Evolutionary conservation across 2,329 filamentous ascomycete genomes (phyloP).

Genomic region (Aureobasidium sp.): DNA sequence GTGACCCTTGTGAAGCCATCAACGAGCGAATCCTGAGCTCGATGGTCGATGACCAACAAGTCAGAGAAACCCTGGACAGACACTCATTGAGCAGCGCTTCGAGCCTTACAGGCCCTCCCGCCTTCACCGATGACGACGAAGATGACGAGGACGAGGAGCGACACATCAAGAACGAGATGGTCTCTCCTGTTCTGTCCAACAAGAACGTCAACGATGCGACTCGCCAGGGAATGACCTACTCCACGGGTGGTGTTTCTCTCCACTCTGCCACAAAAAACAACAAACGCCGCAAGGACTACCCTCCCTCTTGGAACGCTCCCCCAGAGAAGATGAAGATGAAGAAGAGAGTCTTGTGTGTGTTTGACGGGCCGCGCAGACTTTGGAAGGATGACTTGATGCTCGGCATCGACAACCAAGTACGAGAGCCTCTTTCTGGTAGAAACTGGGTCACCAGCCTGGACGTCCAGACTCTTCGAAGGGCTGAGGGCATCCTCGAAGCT

Average conservation of each 20-base stretch:
- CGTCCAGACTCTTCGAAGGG: constrained; percentile 78
- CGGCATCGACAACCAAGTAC: constrained; percentile 87
- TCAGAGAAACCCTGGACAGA: constrained; percentile 52
- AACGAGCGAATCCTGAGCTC: constrained; percentile 50
- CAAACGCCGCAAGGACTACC: constrained; percentile 91
- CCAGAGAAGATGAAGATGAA: constrained; percentile 96
- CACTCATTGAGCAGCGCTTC: constrained; percentile 48
- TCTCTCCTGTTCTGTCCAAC: not conserved
- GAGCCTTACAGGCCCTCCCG: constrained; percentile 34
- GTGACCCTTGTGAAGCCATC: constrained; percentile 51
- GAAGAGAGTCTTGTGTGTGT: constrained; percentile 91
- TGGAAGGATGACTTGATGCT: constrained; percentile 99
- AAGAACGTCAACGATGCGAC: constrained; percentile 12
- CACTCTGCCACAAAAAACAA: constrained; percentile 50
- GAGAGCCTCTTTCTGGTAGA: constrained; percentile 63
- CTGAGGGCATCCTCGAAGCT: constrained; percentile 73
- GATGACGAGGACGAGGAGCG: constrained; percentile 52
- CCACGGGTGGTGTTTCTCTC: constrained; percentile 62
- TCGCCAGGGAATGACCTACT: constrained; percentile 69
- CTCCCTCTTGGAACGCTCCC: constrained; percentile 86
- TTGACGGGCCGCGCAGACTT: constrained; percentile 77
- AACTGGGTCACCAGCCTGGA: constrained; percentile 90
- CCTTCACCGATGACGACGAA: constrained; percentile 51
- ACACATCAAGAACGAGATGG: constrained; percentile 34
- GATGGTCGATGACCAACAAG: constrained; percentile 53